A percentile compares a stretch with the other conserved stretches of the same genome.
phyloP scores from a whole-genome alignment of 1,284 basidiomycete species.

The Cystobasidium pallidum region DNA sequence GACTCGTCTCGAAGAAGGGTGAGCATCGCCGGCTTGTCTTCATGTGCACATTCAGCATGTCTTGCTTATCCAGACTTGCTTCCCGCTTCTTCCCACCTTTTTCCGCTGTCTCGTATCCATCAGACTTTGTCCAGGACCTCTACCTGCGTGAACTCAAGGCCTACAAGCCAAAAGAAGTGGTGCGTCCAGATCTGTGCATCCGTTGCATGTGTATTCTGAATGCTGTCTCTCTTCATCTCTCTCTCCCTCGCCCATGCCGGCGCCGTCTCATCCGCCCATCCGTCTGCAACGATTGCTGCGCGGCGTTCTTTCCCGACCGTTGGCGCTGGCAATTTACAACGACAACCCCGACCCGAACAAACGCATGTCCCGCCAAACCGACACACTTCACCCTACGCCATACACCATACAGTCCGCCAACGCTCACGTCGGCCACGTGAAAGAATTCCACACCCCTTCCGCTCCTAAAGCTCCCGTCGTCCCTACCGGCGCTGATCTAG shows the following conservation, averaged over 20 bases:
- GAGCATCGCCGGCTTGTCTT: not conserved
- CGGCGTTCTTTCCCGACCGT: not conserved
- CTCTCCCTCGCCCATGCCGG: not conserved
- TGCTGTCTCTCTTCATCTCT: not conserved
- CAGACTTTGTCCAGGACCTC: constrained; percentile 59
- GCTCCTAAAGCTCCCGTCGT: constrained; percentile 57
- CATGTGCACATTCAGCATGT: not conserved
- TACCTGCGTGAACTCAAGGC: constrained; percentile 60
- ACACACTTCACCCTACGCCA: not conserved
- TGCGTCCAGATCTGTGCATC: not conserved
- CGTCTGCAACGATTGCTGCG: not conserved
- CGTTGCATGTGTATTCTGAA: not conserved
- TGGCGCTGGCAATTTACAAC: no score
- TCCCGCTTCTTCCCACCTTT: no score
- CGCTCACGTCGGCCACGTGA: constrained; percentile 56
- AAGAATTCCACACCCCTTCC: constrained; percentile 58
- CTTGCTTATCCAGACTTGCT: no score
- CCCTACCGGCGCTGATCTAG: constrained; percentile 57
- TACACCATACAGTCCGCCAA: constrained; percentile 51
- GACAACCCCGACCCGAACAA: no score
- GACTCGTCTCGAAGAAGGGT: constrained; percentile 15
- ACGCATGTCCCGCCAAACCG: no score
- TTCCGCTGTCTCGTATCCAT: no score
- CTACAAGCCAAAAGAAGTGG: constrained; percentile 58
- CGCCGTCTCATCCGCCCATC: not conserved